A percentile compares a stretch with the other conserved stretches of the same genome.
These are phyloP conservation scores for Backusella luteola DNA, from an alignment of 192 early-diverging fungal species.

Conservation along the genomic window DNA sequence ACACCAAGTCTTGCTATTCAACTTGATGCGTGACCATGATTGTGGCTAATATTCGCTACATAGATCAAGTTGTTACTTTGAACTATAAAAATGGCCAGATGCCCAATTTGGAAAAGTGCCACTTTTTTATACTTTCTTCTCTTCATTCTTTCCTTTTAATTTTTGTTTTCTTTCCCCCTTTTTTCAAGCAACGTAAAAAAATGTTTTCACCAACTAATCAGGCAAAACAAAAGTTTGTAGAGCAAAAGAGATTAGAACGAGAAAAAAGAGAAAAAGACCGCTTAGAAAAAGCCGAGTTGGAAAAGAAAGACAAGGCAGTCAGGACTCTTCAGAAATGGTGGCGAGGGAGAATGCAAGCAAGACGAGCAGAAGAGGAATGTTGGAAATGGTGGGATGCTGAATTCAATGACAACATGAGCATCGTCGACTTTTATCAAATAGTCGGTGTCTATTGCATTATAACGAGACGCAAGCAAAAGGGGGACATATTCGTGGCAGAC, in stretches of 20 bases:
- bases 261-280: slow-evolving; percentile 24
- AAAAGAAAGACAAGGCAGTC: slow-evolving; percentile 8
- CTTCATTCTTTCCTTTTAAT: not conserved
- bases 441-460: slow-evolving; percentile 18
- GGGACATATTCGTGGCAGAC: not conserved
- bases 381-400: slow-evolving; percentile 14
- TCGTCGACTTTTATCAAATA: slow-evolving; percentile 1
- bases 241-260: slow-evolving; percentile 22
- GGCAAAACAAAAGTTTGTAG: slow-evolving; percentile 21
- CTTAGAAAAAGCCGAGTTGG: not conserved
- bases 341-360: not conserved
- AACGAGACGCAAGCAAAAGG: not conserved
- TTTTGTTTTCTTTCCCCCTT: not conserved
- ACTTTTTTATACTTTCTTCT: not conserved
- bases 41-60: too few species aligned
- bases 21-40: too few species aligned
- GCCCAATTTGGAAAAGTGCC: not conserved
- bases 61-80: too few species aligned
- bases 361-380: not conserved
- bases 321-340: slow-evolving; percentile 19
- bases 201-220: slow-evolving; percentile 25
- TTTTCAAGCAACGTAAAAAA: not conserved
- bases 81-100: not conserved
- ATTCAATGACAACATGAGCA: not conserved
- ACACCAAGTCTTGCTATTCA: too few species aligned